Percentiles rank a stretch among this genome's conserved stretches.
Conservation (phyloP, 2,329 filamentous ascomycete genomes). For the Alternaria solani region DNA sequence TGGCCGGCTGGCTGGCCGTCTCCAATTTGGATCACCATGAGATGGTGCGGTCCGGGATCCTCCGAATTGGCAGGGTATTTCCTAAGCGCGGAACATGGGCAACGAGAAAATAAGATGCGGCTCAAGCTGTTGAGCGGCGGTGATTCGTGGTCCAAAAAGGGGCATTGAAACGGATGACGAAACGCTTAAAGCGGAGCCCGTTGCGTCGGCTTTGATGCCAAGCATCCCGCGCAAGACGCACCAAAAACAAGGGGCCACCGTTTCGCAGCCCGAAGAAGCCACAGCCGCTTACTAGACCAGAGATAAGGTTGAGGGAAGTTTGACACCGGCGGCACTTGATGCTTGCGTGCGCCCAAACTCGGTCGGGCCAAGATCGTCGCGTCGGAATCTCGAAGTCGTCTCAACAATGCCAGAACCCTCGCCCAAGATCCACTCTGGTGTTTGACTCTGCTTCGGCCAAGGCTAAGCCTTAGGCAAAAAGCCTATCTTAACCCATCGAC, state of each 20-base stretch:
- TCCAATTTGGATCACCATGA: slow-evolving; percentile 10
- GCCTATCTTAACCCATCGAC: slow-evolving; percentile 23
- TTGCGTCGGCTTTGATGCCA: slow-evolving; percentile 41
- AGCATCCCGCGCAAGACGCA: slow-evolving; percentile 43
- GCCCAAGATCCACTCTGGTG: slow-evolving; percentile 27
- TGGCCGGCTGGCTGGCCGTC: slow-evolving; percentile 11
- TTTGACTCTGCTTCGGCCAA: slow-evolving; percentile 31
- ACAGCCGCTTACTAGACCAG: slow-evolving; percentile 26
- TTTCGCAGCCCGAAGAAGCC: slow-evolving; percentile 33
- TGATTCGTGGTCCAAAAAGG: slow-evolving; percentile 32
- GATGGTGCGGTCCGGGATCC: slow-evolving; percentile 24
- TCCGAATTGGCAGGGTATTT: slow-evolving; percentile 24
- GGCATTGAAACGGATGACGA: slow-evolving; percentile 45
- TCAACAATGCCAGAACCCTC: slow-evolving; percentile 28
- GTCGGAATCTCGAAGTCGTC: slow-evolving; percentile 18
- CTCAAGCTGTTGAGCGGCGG: slow-evolving; percentile 28
- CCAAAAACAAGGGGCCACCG: slow-evolving; percentile 34
- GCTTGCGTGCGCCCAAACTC: slow-evolving; percentile 24
- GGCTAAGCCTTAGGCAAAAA: slow-evolving; percentile 35
- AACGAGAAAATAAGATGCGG: slow-evolving; percentile 33
- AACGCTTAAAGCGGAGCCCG: slow-evolving; percentile 43
- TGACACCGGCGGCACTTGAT: slow-evolving; percentile 21
- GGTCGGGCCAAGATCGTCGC: slow-evolving; percentile 20
- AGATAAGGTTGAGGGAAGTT: slow-evolving; percentile 24
- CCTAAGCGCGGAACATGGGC: slow-evolving; percentile 29